Conservation (phyloP, 192 early-diverging fungal species). For the Bifiguratus adelaidae region DNA sequence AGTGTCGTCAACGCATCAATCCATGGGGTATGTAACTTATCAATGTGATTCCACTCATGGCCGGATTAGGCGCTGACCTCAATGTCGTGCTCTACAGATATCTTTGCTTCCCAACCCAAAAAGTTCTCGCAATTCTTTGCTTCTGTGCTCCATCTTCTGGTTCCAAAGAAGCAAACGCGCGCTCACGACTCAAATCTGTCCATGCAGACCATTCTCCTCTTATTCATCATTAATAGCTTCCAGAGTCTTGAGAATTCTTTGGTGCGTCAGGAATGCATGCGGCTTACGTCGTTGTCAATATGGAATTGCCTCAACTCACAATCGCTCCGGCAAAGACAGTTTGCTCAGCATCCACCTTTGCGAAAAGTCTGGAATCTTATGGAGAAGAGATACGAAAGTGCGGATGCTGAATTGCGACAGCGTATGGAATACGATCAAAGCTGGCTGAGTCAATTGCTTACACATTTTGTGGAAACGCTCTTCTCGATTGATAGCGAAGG, state of each 20-base stretch:
- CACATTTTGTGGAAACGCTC: slow-evolving; percentile 48
- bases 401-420: slow-evolving; percentile 34
- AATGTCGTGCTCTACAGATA: slow-evolving; percentile 9
- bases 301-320: slow-evolving; percentile 60
- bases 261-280: slow-evolving; percentile 72
- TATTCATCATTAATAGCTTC: slow-evolving; percentile 80
- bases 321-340: slow-evolving; percentile 43
- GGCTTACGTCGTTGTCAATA: slow-evolving; percentile 44
- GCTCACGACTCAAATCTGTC: slow-evolving; percentile 14
- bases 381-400: slow-evolving; percentile 38
- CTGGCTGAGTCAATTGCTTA: slow-evolving; percentile 60
- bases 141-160: slow-evolving; percentile 31
- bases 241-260: slow-evolving; percentile 66
- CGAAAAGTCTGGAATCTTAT: slow-evolving; percentile 56
- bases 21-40: slow-evolving; percentile 33
- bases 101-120: slow-evolving; percentile 23
- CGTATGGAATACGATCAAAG: slow-evolving; percentile 40
- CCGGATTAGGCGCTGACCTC: background rate
- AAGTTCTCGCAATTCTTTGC: slow-evolving; percentile 49
- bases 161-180: slow-evolving; percentile 11
- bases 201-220: slow-evolving; percentile 38
- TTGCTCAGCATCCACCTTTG: slow-evolving; percentile 44
- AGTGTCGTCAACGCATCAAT: slow-evolving; percentile 61
- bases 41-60: background rate
- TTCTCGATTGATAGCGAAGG: slow-evolving; percentile 34